Evolutionary conservation across 371 early-diverging fungal species (phyloP), one percentile per base, ranked within the genome.

Genomic region (Rhizopus stolonifer): DNA sequence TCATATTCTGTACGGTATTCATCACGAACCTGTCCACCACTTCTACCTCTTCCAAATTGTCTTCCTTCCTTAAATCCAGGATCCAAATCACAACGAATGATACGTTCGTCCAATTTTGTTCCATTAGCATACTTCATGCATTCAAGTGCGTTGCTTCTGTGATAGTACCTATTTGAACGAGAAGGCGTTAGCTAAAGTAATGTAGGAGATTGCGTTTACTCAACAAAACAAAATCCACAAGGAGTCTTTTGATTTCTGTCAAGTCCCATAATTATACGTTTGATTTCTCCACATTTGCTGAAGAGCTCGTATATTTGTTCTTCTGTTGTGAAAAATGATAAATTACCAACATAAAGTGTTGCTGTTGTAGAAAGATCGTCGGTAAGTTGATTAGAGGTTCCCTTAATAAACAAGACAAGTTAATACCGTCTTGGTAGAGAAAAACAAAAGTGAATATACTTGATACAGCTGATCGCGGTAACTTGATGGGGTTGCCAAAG

Each of bases 181-280:
- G 31, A 29, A 29, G 10, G 31, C 10, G 10, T 4, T 7, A 29
- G 31, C 31, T 29, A 19, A 50, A 50, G 2, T 18, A 52, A 72
- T n/a, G n/a, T n/a, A n/a, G n/a, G n/a, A n/a, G n/a, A n/a, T n/a
- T n/a, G n/a, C n/a, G n/a, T 83, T 62, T 84, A 95, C 93, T 96
- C 98, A 46, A 98, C 98, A 81, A 98, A 98, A 63, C 98, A 96
- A 69, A 99, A 99, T 3, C 99, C 99, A 64, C 99, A 99, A 5
- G 99, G 99, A 3, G 96, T 96, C 69, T 91, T 92, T 65, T 88
- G 88, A 53, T 84, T 81, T 18, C 93, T 82, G 72, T 98, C 96
- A 11, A 99, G 82, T 0, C 99, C 99, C 98, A 99, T 98, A 63
- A 98, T 96, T 49, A 98, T 95, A 62, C 97, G 87, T 65, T 96